phyloP scores from a whole-genome alignment of 176 grass and related monocot genomes.

The Lolium multiflorum region DNA sequence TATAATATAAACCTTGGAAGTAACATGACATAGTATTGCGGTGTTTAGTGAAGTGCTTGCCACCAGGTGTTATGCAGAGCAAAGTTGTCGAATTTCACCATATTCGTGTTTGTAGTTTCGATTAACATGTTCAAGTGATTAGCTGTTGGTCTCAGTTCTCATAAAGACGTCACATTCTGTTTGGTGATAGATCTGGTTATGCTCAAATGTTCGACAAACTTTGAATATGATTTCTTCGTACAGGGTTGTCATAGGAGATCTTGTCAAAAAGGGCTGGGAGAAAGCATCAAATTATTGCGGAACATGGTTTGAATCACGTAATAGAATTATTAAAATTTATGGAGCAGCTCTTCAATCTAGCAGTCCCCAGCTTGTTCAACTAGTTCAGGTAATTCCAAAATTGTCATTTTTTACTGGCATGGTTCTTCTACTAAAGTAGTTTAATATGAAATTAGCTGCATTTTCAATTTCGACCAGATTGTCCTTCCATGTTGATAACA shows the following conservation, averaged over 20 bases:
- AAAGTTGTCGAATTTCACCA: conserved; percentile 24
- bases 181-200: conserved; percentile 27
- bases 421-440: conserved; percentile 36
- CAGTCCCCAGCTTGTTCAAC: conserved; percentile 63
- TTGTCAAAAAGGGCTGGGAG: conserved; percentile 62
- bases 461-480: not conserved
- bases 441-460: conserved; percentile 16
- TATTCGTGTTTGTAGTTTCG: conserved; percentile 29
- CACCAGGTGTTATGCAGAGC: conserved; percentile 18
- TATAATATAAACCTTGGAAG: conserved; percentile 1
- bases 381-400: conserved; percentile 66
- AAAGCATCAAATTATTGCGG: conserved; percentile 59
- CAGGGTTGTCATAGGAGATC: conserved; percentile 69
- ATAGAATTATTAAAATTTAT: conserved; percentile 71
- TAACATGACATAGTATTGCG: conserved; percentile 4
- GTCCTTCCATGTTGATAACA: conserved; percentile 14
- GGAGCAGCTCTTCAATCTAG: conserved; percentile 64
- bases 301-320: conserved; percentile 57
- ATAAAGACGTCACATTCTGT: conserved; percentile 1
- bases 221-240: conserved; percentile 43
- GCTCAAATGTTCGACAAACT: conserved; percentile 19
- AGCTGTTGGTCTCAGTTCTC: conserved; percentile 3
- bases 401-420: conserved; percentile 19
- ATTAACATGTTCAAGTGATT: conserved; percentile 8
- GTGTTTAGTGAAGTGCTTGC: conserved; percentile 25